Evolutionary conservation across 2,329 filamentous ascomycete genomes (phyloP), one percentile per base, ranked within the genome.

Genomic region (Pseudocercospora fuligena): DNA sequence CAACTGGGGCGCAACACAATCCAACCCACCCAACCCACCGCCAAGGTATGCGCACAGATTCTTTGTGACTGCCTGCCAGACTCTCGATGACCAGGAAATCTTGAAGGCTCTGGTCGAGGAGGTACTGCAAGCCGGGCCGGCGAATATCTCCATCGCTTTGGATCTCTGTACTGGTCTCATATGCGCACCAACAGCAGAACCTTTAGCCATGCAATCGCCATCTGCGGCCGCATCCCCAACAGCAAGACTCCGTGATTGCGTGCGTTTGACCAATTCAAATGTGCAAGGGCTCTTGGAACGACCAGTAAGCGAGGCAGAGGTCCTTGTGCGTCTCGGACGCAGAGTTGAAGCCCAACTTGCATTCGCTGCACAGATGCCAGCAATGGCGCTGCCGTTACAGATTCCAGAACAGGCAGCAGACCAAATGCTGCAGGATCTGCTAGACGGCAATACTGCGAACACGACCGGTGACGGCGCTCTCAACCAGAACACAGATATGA

Each of bases 31-130:
- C 21, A 83, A 81, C 67, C 82, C 84, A 61, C 85, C 86, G 6
- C 84, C 90, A 0, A 84, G 85, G 11, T 94, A 94, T 76, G 92
- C 90, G 0, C 90, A 93, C 74, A 87, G 89, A 4, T 89, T 91
- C 69, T 80, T 93, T 2, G 84, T 92, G 8, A 83, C 85, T 0
- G 87, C 85, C 0, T 78, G 87, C 40, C 85, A 86, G 63, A 81
- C 91, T 33, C 79, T 91, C 0, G 90, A 90, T 0, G 86, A 89
- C 0, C 86, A 83, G 65, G 82, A 84, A 4, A 80, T 92, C 0
- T 78, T 94, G 0, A 78, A 83, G 1, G 79, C 88, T 5, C 86
- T 94, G 23, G 75, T 92, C 11, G 88, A 92, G 7, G 91, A 93
- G 71, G 79, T 92, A 6, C 87, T 86, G 71, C 79, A 85, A 19